A percentile compares a stretch with the other conserved stretches of the same genome.
Evolutionary conservation across 352 stramenopile genomes (phyloP).

Genomic region (Phytophthora macrochlamydospora): DNA sequence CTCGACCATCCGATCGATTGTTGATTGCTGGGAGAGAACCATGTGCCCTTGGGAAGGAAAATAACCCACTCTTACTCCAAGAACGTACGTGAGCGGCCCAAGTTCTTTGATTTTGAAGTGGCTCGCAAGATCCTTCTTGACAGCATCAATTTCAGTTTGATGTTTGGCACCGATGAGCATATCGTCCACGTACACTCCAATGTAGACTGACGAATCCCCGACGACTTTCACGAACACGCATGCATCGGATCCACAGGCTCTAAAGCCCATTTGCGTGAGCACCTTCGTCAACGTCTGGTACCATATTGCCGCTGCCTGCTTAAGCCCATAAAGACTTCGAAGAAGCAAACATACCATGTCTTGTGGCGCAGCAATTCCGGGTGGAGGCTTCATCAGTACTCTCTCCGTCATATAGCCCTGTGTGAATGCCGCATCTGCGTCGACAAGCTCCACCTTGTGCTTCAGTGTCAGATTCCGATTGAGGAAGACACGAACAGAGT

Average conservation of each 20-base stretch:
- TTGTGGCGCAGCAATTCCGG: constrained; percentile 9
- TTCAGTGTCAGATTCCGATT: constrained; percentile 1
- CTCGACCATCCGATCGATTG: background rate
- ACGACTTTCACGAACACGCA: constrained; percentile 5
- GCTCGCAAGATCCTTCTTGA: background rate
- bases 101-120: constrained; percentile 3
- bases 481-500: constrained; percentile 23
- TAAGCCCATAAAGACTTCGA: constrained; percentile 36
- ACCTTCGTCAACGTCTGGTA: constrained; percentile 20
- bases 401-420: constrained; percentile 30
- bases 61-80: background rate
- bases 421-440: constrained; percentile 35
- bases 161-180: constrained; percentile 9
- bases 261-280: constrained; percentile 4
- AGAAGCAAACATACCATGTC: constrained; percentile 25
- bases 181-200: constrained; percentile 16
- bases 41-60: background rate
- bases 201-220: background rate
- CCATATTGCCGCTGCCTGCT: constrained; percentile 36
- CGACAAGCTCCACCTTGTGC: constrained; percentile 21
- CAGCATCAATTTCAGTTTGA: background rate
- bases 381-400: constrained; percentile 20
- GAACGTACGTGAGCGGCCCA: background rate
- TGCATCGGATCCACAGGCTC: background rate
- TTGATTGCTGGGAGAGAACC: background rate